Evolutionary conservation across 257 asterid species (phyloP).

Genomic region (Primulina huaijiensis): DNA sequence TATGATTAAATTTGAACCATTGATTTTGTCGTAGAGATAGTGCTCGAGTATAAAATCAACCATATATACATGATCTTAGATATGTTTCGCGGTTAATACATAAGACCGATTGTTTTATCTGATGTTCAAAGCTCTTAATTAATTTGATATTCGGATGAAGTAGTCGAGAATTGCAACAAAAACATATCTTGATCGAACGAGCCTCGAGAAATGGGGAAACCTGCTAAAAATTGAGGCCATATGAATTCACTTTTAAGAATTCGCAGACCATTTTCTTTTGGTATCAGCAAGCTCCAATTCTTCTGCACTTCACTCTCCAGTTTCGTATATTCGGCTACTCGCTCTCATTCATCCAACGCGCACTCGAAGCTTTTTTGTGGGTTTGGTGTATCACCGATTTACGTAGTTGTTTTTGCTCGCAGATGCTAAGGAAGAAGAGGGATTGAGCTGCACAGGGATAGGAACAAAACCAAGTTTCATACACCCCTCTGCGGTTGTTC

Average conservation of each 20-base stretch:
- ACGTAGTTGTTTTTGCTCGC: slow-evolving; percentile 10
- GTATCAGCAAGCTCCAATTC: slow-evolving; percentile 38
- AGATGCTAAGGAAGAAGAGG: slow-evolving; percentile 51
- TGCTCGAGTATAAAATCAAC: too few relatives aligned
- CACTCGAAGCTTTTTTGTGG: not conserved
- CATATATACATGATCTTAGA: too few relatives aligned
- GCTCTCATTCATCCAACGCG: too few relatives aligned
- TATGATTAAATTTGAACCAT: too few relatives aligned
- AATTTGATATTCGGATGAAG: too few relatives aligned
- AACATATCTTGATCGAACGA: too few relatives aligned
- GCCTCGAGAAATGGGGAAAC: not conserved
- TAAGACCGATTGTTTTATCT: too few relatives aligned
- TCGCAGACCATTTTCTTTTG: slow-evolving; percentile 35
- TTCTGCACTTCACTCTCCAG: slow-evolving; percentile 49
- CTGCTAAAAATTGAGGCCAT: not conserved
- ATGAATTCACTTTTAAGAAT: slow-evolving; percentile 36
- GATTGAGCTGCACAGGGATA: slow-evolving; percentile 21
- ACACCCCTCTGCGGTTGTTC: slow-evolving; percentile 73
- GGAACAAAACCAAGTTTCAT: slow-evolving; percentile 33
- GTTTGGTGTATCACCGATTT: not conserved
- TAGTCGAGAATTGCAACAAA: too few relatives aligned
- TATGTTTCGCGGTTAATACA: too few relatives aligned
- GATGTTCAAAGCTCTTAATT: too few relatives aligned
- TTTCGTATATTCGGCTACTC: slow-evolving; percentile 6
- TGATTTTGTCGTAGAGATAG: too few relatives aligned